A percentile compares a stretch with the other conserved stretches of the same genome.
Evolutionary conservation across 2,329 filamentous ascomycete genomes (phyloP).

Genomic region (Colletotrichum plurivorum): DNA sequence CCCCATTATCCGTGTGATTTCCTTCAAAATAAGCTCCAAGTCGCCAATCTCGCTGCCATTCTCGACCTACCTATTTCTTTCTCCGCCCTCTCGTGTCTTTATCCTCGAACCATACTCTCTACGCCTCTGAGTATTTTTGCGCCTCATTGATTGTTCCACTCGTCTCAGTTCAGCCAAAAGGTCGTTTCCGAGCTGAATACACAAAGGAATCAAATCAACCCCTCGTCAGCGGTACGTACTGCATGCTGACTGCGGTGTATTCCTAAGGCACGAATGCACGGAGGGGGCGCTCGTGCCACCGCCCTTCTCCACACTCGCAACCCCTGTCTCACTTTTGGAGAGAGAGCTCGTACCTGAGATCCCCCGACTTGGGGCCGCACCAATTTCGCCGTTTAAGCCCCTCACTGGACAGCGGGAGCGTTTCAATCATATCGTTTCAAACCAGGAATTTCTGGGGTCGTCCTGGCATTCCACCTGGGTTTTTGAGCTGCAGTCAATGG

Average conservation of each 20-base stretch:
- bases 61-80: neutral
- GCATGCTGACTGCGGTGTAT: too few species aligned
- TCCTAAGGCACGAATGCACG: too few species aligned
- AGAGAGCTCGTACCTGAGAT: constrained; percentile 27
- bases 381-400: constrained; percentile 32
- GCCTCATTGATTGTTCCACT: too few species aligned
- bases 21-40: neutral
- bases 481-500: neutral
- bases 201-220: too few species aligned
- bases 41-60: neutral
- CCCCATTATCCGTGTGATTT: neutral
- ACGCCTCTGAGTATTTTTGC: too few species aligned
- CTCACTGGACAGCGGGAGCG: constrained; percentile 31
- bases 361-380: constrained; percentile 19
- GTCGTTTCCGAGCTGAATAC: too few species aligned
- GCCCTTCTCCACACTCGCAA: constrained; percentile 18
- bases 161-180: too few species aligned
- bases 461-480: constrained; percentile 8
- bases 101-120: too few species aligned
- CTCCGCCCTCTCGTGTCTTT: too few species aligned
- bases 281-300: constrained; percentile 12
- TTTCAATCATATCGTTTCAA: constrained; percentile 40
- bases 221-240: too few species aligned
- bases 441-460: constrained; percentile 17
- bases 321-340: constrained; percentile 36